phyloP scores from a whole-genome alignment of 345 rosid species.

The Eucalyptus marginata region DNA sequence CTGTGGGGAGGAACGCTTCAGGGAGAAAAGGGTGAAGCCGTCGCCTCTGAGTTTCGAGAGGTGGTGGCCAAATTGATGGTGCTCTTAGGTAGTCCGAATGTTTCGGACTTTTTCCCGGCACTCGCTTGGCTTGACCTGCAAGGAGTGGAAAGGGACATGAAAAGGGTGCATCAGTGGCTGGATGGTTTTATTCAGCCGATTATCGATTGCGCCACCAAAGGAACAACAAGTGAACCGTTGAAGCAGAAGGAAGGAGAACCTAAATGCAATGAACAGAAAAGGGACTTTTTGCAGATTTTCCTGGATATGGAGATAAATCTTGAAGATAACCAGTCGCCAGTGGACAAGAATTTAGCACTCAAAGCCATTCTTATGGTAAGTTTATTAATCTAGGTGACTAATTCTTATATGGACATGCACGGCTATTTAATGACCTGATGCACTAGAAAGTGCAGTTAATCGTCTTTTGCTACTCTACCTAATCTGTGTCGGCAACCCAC shows the following conservation, averaged over 20 bases:
- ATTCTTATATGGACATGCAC: background rate
- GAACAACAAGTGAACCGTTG: background rate
- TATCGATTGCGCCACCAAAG: slow-evolving; percentile 1
- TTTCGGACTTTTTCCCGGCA: slow-evolving; percentile 30
- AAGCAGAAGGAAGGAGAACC: background rate
- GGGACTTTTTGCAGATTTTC: background rate
- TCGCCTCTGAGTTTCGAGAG: background rate
- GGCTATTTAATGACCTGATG: background rate
- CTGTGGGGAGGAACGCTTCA: slow-evolving; percentile 19
- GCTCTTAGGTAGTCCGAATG: slow-evolving; percentile 12
- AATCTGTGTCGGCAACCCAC: too few species aligned
- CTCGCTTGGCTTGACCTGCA: slow-evolving; percentile 32
- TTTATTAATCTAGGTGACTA: background rate
- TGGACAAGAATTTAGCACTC: background rate
- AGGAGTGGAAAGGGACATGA: slow-evolving; percentile 15
- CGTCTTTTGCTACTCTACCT: background rate
- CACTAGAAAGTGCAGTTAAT: background rate
- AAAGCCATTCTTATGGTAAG: background rate
- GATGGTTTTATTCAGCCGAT: slow-evolving; percentile 3
- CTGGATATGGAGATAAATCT: background rate
- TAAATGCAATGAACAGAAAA: background rate
- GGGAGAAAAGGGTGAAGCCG: background rate
- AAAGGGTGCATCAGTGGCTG: background rate
- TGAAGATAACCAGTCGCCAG: background rate
- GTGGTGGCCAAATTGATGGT: slow-evolving; percentile 1